Evolutionary conservation across 345 rosid genomes (phyloP).

Genomic region (Boechera retrofracta): DNA sequence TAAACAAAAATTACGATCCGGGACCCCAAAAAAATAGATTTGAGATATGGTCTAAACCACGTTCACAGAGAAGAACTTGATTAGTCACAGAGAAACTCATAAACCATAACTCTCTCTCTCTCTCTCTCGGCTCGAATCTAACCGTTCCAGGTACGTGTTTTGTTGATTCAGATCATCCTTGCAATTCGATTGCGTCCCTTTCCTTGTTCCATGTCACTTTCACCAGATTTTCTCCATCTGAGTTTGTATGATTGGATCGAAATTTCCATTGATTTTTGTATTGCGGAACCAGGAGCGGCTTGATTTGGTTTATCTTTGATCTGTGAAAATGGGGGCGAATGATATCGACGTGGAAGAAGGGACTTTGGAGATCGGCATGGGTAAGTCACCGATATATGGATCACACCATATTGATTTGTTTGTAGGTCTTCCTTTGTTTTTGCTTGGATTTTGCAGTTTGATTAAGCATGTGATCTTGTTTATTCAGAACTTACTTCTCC

Average conservation of each 20-base stretch:
- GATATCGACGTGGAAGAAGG: slow-evolving; percentile 60
- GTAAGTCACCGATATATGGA: slow-evolving; percentile 43
- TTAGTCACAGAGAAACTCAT: slow-evolving; percentile 10
- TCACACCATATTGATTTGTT: not conserved
- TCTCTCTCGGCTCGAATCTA: slow-evolving; percentile 24
- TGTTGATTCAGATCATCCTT: slow-evolving; percentile 16
- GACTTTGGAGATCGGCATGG: slow-evolving; percentile 82
- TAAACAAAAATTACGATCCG: too few species aligned
- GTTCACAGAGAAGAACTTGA: slow-evolving; percentile 20
- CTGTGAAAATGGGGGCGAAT: slow-evolving; percentile 58
- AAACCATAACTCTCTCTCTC: slow-evolving; percentile 13
- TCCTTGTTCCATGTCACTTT: not conserved
- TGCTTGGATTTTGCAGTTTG: not conserved
- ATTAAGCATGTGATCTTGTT: not conserved
- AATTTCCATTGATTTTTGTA: not conserved
- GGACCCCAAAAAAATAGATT: not conserved
- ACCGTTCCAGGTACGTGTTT: slow-evolving; percentile 30
- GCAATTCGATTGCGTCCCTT: not conserved
- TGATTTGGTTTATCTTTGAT: not conserved
- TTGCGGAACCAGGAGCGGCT: slow-evolving; percentile 8
- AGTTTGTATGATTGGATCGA: slow-evolving; percentile 33
- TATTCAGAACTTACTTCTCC: not conserved
- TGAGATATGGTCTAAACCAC: slow-evolving; percentile 32
- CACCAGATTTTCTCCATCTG: not conserved
- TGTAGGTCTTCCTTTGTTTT: not conserved